Conservation (phyloP, 306 rosid species). For the Ormosia semicastrata region DNA sequence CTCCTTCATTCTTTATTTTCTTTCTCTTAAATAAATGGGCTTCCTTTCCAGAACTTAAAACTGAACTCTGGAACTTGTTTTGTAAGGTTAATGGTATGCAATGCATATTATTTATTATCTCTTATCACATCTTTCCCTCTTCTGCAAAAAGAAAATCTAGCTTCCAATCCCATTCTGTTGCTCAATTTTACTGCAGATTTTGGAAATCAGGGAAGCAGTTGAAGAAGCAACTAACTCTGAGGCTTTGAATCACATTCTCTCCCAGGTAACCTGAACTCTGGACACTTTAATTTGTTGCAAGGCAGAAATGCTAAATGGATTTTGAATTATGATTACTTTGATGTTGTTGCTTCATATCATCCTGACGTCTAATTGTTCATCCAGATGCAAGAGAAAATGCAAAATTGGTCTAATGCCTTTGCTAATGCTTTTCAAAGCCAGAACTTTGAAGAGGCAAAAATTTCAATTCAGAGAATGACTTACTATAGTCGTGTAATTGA, state of each 20-base stretch:
- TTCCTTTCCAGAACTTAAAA: background rate
- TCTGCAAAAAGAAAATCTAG: background rate
- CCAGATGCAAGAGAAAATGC: constrained; percentile 83
- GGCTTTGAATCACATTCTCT: constrained; percentile 58
- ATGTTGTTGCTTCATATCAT: background rate
- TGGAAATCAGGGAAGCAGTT: constrained; percentile 95
- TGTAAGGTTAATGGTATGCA: background rate
- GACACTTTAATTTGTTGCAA: constrained; percentile 16
- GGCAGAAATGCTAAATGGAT: background rate
- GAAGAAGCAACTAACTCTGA: constrained; percentile 76
- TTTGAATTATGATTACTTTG: constrained; percentile 19
- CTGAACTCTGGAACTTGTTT: background rate
- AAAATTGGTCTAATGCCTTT: constrained; percentile 62
- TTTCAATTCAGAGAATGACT: constrained; percentile 68
- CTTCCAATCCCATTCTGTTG: background rate
- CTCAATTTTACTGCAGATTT: constrained; percentile 53
- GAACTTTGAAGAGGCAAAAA: constrained; percentile 64
- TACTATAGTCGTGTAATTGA: constrained; percentile 82
- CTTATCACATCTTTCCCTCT: background rate
- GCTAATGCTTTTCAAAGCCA: constrained; percentile 51
- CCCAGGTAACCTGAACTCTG: constrained; percentile 47
- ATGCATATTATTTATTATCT: background rate
- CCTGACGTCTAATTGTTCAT: constrained; percentile 17
- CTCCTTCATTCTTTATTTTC: background rate
- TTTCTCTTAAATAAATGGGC: background rate